phyloP scores from a whole-genome alignment of 2,329 filamentous ascomycete genomes.

The Ustulina deusta region DNA sequence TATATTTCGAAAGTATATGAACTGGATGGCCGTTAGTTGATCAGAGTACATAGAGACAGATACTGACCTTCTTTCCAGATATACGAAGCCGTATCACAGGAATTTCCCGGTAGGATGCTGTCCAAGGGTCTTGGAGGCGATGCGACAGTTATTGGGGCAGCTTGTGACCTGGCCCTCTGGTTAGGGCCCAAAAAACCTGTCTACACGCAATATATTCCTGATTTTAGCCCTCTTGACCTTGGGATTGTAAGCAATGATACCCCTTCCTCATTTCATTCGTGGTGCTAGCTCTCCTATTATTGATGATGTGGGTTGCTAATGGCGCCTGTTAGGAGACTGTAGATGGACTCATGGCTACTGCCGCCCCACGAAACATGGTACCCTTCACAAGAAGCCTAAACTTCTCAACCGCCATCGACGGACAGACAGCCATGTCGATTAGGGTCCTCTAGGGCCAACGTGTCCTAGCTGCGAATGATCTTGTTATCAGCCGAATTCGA shows the following conservation, averaged over 20 bases:
- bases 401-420: slow-evolving; percentile 8
- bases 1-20: slow-evolving; percentile 5
- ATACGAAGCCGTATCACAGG: not conserved
- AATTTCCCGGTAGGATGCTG: not conserved
- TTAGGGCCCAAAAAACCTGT: not conserved
- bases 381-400: not conserved
- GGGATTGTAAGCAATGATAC: slow-evolving; percentile 5
- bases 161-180: not conserved
- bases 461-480: slow-evolving; percentile 6
- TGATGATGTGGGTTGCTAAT: not conserved
- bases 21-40: not conserved
- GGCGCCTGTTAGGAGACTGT: not conserved
- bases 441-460: slow-evolving; percentile 15
- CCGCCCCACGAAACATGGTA: not conserved
- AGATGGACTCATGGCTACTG: not conserved
- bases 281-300: not conserved
- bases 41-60: not conserved
- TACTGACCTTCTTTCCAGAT: not conserved
- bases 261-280: not conserved
- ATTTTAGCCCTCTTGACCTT: not conserved
- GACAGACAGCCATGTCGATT: slow-evolving; percentile 10
- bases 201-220: not conserved
- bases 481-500: slow-evolving; percentile 14
- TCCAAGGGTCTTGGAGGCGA: not conserved
- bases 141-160: slow-evolving; percentile 6